Percentiles rank a stretch among this genome's conserved stretches.
These are phyloP conservation scores for Flaveria brownii DNA, from an alignment of 129 eudicot genomes.

Conservation along the genomic window DNA sequence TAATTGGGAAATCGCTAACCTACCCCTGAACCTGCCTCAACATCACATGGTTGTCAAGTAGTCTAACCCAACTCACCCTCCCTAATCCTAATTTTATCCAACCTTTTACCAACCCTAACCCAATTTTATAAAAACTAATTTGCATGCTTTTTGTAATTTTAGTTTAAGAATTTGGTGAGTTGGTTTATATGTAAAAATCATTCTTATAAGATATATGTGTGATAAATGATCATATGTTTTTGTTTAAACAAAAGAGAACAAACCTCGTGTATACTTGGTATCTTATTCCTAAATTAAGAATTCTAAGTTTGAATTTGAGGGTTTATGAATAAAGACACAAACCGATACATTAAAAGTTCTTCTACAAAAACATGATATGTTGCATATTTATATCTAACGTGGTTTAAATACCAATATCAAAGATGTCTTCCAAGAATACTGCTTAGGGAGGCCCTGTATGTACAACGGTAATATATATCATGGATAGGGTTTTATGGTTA, in stretches of 20 bases:
- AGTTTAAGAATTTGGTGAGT: not conserved
- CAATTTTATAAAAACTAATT: not conserved
- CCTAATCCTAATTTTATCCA: constrained; percentile 35
- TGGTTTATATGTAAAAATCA: not conserved
- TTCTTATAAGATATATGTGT: not conserved
- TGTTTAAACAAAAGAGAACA: not conserved
- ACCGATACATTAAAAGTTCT: no score
- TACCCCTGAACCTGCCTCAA: constrained; percentile 40
- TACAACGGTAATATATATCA: no score
- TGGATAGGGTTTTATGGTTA: no score
- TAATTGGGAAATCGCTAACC: constrained; percentile 41
- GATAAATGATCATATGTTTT: not conserved
- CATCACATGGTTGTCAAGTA: constrained; percentile 36
- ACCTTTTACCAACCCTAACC: constrained; percentile 38
- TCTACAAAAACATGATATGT: no score
- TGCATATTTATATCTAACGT: no score
- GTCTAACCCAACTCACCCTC: constrained; percentile 50
- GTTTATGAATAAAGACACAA: not conserved
- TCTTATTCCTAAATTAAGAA: not conserved
- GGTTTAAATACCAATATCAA: no score
- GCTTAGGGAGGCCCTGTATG: no score
- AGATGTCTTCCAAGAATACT: no score
- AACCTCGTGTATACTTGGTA: not conserved
- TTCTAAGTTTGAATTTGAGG: not conserved
- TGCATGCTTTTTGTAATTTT: not conserved